Evolutionary conservation across 2,329 filamentous ascomycete genomes (phyloP), one percentile per base, ranked within the genome.

Genomic region (Arthroderma sp.): DNA sequence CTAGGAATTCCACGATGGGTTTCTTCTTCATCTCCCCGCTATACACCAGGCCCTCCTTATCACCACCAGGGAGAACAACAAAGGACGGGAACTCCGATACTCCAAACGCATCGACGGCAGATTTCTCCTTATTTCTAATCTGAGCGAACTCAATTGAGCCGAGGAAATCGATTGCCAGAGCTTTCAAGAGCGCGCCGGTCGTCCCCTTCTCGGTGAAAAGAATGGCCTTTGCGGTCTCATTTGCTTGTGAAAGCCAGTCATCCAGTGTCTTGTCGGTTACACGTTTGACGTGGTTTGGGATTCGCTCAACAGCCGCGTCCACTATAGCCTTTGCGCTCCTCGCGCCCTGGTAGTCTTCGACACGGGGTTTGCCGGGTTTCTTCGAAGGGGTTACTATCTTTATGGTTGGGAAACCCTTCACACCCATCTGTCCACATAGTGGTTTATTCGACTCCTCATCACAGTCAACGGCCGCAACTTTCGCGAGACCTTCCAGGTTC

Each of bases 131-230:
- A 67, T 82, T 74, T 46, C 87, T 78, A 45, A 94, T 75, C 64
- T 96, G 89, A 6, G 79, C 89, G 32, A 98, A 72, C 3, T 75
- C 73, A 50, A 96, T 78, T 45, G 78, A 77, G 32, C 81, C 87
- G 28, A 91, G 72, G 63, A 89, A 98, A 60, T 96, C 91, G 55
- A 95, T 86, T 5, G 91, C 88, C 44, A 96, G 64, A 49, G 86
- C 81, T 62, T 83, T 84, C 51, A 95, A 67, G 27, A 94, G 71
- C 7, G 87, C 78, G 59, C 85, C 89, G 0, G 85, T 89, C 4
- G 83, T 81, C 22, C 87, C 86, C 70, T 96, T 98, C 46, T 94
- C 85, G 2, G 85, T 93, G 65, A 98, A 96, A 3, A 98, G 70
- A 31, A 98, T 78, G 0, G 84, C 88, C 69, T 94, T 95, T 41